Base-by-base conservation (phyloP, 345 rosid species). In the Nephelium lappaceum region DNA sequence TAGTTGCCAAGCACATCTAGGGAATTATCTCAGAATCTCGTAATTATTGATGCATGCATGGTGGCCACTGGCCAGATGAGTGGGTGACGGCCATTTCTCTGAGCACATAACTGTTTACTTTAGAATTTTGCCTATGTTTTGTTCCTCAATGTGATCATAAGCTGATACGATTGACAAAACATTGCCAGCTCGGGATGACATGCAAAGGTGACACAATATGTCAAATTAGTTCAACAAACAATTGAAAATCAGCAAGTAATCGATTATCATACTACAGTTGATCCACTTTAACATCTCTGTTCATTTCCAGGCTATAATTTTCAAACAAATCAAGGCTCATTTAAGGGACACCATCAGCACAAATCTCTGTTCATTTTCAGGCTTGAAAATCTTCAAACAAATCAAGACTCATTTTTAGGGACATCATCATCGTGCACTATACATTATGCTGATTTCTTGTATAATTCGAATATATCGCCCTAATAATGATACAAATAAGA, bases 301-400 rank as follows among this genome's bases (percentile, higher is more conserved):
- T 73, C 38, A 25, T 65, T 75, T 55, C 8, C 69, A 79, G 31
- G 65, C 47, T 23, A 69, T 41, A 53, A 51, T 41, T 75, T 68
- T 75, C 65, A 43, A 63, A 8, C 1, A 23, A 65, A 53, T 53
- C n/a, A 15, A 16, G 58, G 21, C 67, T 82, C 11, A 23, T 53
- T 65, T 27, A 27, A 65, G 47, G 60, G 77, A 78, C 77, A 83
- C 45, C 77, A 73, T 80, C 73, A 65, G 51, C 60, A 24, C 23
- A 31, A 31, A 2, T 31, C 36, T 31, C 36, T 31, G 36, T 31
- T 31, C 36, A 31, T 31, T 31, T 31, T 31, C 36, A 31, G 36
- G 36, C 36, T 31, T 1, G 36, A 31, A 31, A 31, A 31, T 31
- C 36, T 31, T 31, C 36, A 31, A 31, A 31, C 36, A 31, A 31